Evolutionary conservation across 768 basidiomycete genomes (phyloP), one percentile per base, ranked within the genome.

Genomic region (Lactifluus subvellereus): DNA sequence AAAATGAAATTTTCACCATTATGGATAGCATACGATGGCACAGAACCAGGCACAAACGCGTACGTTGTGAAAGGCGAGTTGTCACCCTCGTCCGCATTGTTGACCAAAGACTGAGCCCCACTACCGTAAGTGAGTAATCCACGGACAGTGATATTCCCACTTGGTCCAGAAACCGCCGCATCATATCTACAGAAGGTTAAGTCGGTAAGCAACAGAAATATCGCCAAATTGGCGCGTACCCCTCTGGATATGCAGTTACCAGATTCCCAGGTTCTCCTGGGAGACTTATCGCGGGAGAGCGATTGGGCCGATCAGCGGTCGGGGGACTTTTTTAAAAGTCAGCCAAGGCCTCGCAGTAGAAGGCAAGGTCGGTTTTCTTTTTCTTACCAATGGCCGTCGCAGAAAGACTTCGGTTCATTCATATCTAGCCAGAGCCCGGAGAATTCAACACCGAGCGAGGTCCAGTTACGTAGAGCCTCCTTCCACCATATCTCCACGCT

Each of bases 61-160:
- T 83, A 78, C 69, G 71, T 80, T 4, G 64, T 62, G 20, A 30
- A 81, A 66, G 11, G 59, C 59, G 7, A 40, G 50, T 33, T 48
- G 40, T 58, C 13, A 27, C 42, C 22, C 20, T 13, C 30, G 22
- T n/a, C 35, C 10, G 30, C 33, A 45, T 35, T 57, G 20, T 18
- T 40, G 45, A 45, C 8, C 18, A 61, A 48, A 32, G 71, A 13
- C 37, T 65, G 65, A 61, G 58, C 38, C 20, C 69, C 73, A 63
- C 60, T 59, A 32, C 76, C 73, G 64, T 80, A 85, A 6, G 87
- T 89, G 47, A 80, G 73, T 2, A 76, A 81, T 6, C 86, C 87
- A 57, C 87, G 85, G 65, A 89, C 79, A 13, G 85, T 88, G 71
- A 90, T 82, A 68, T 90, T 91, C 4, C 88, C 88, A 65, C 86